Conservation (phyloP, 139 green algal species). For the Chlamydomonas incerta region DNA sequence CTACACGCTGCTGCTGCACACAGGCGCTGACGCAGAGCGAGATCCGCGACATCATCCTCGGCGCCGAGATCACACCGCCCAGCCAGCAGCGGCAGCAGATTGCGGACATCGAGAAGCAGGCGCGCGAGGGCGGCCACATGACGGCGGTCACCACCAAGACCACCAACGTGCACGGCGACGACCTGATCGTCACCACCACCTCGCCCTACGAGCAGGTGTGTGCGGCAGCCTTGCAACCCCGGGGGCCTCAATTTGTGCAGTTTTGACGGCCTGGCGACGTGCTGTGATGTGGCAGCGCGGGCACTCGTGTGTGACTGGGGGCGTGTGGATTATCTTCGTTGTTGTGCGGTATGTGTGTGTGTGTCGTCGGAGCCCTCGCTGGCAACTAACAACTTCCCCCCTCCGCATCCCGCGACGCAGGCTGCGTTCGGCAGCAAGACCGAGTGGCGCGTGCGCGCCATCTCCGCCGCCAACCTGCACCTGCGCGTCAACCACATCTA, state of each 20-base stretch:
- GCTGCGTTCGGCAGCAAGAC: conserved; percentile 95
- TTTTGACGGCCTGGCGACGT: too few species aligned
- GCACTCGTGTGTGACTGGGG: too few species aligned
- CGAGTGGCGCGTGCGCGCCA: conserved; percentile 98
- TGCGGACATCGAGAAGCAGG: conserved; percentile 99
- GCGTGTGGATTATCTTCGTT: too few species aligned
- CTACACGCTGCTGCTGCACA: neutral
- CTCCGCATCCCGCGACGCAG: conserved; percentile 19
- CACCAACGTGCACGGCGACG: conserved; percentile 97
- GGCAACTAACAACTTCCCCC: too few species aligned
- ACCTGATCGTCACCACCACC: conserved; percentile 97
- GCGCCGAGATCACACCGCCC: conserved; percentile 98
- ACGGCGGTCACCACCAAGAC: conserved; percentile 96
- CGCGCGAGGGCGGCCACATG: conserved; percentile 84
- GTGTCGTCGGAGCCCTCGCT: neutral
- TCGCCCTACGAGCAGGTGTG: conserved; percentile 94
- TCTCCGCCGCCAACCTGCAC: conserved; percentile 97
- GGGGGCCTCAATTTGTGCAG: too few species aligned
- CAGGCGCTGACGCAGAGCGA: conserved; percentile 86
- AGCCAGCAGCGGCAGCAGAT: conserved; percentile 98
- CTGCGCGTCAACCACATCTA: conserved; percentile 99
- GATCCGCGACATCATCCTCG: conserved; percentile 99
- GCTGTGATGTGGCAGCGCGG: too few species aligned
- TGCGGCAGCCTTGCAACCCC: neutral
- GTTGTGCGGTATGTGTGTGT: too few species aligned